A percentile compares a stretch with the other conserved stretches of the same genome.
phyloP scores from a whole-genome alignment of 2,329 filamentous ascomycete species.

The Pseudocercospora vitis region DNA sequence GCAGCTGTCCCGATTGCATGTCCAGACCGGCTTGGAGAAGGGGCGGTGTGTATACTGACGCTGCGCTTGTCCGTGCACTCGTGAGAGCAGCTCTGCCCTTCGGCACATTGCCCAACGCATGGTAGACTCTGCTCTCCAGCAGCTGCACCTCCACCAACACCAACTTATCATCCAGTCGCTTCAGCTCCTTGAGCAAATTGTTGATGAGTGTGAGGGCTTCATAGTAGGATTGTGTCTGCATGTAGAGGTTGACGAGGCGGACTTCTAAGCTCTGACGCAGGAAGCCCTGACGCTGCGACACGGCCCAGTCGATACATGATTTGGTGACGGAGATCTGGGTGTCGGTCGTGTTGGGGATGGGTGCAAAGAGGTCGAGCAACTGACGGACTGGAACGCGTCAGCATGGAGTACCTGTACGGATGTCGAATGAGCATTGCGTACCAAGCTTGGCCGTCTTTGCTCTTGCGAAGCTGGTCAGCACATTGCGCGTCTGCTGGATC shows the following conservation, averaged over 20 bases:
- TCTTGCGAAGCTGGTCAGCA: slow-evolving; percentile 95
- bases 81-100: slow-evolving; percentile 95
- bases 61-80: slow-evolving; percentile 88
- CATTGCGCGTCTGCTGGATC: slow-evolving; percentile 83
- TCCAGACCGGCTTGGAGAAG: slow-evolving; percentile 93
- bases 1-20: slow-evolving; percentile 99
- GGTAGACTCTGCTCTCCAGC: slow-evolving; percentile 94
- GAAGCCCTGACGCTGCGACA: slow-evolving; percentile 90
- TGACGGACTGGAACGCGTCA: slow-evolving; percentile 65
- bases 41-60: slow-evolving; percentile 95
- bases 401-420: neutral
- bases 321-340: slow-evolving; percentile 93
- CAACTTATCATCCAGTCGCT: slow-evolving; percentile 97
- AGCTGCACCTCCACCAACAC: slow-evolving; percentile 97
- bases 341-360: slow-evolving; percentile 92
- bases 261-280: slow-evolving; percentile 97
- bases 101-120: slow-evolving; percentile 91
- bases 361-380: slow-evolving; percentile 90
- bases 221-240: slow-evolving; percentile 97
- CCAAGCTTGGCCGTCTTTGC: slow-evolving; percentile 98
- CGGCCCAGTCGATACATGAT: slow-evolving; percentile 99
- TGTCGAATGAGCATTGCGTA: slow-evolving; percentile 50
- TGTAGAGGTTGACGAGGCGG: slow-evolving; percentile 87
- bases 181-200: slow-evolving; percentile 90
- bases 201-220: slow-evolving; percentile 97